phyloP scores from a whole-genome alignment of 805 yeast genomes.

The Yamadazyma ubonensis region DNA sequence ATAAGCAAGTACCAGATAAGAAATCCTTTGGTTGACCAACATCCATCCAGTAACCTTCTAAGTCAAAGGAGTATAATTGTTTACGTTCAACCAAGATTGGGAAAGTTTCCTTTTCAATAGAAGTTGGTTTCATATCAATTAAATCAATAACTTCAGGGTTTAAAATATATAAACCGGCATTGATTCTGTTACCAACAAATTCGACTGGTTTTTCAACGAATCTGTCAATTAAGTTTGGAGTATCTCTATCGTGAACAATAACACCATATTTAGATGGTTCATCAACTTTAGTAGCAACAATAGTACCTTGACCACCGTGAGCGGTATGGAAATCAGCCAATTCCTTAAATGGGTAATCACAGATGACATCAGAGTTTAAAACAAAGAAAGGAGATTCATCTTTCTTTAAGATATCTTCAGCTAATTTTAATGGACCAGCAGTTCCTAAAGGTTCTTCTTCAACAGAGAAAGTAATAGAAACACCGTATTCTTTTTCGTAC shows the following conservation, averaged over 20 bases:
- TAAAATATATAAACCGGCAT: constrained; percentile 97
- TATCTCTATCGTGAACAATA: constrained; percentile 94
- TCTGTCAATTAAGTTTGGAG: constrained; percentile 94
- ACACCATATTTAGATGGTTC: constrained; percentile 99
- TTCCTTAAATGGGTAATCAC: constrained; percentile 96
- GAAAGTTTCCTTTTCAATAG: constrained; percentile 99
- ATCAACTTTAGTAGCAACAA: constrained; percentile 98
- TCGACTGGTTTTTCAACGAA: constrained; percentile 99
- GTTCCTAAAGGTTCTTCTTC: constrained; percentile 99
- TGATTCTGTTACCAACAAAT: constrained; percentile 99
- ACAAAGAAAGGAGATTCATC: constrained; percentile 97
- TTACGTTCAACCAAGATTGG: constrained; percentile 89
- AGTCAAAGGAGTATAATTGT: constrained; percentile 89
- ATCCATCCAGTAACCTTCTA: constrained; percentile 99
- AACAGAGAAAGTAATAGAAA: constrained; percentile 91
- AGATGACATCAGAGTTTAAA: constrained; percentile 95
- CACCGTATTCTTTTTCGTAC: constrained; percentile 94
- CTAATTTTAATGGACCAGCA: constrained; percentile 98
- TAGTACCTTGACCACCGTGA: constrained; percentile 98
- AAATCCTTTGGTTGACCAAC: constrained; percentile 99
- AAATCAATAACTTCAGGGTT: constrained; percentile 97
- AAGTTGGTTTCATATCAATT: constrained; percentile 97
- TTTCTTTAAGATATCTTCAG: constrained; percentile 89
- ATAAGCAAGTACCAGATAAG: constrained; percentile 91
- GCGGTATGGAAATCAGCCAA: constrained; percentile 88